Conservation (phyloP, 805 yeast species). For the Yarrowia phangngaensis region DNA sequence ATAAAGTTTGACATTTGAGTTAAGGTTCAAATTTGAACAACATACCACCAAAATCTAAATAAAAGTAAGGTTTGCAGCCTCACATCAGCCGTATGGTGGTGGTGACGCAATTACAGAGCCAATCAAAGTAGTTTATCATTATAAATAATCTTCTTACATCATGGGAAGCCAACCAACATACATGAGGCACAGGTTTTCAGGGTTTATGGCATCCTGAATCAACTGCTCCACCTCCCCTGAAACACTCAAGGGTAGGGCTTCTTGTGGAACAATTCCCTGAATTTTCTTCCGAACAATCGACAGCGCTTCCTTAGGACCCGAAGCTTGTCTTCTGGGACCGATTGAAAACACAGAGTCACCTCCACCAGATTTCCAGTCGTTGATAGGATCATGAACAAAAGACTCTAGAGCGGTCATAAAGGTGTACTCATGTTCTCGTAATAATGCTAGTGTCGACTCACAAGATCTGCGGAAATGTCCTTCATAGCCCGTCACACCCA, state of each 20-base stretch:
- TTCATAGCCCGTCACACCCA: constrained; percentile 83
- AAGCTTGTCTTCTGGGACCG: constrained; percentile 33
- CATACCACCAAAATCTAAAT: too few species aligned
- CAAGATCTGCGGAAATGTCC: constrained; percentile 83
- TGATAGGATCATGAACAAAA: constrained; percentile 85
- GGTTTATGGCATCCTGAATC: constrained; percentile 74
- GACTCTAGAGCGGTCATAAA: constrained; percentile 89
- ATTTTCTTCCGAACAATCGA: constrained; percentile 71
- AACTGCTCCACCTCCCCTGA: constrained; percentile 89
- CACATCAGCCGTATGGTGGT: too few species aligned
- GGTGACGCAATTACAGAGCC: too few species aligned
- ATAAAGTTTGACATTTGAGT: too few species aligned
- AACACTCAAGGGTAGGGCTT: constrained; percentile 82
- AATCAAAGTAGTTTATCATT: too few species aligned
- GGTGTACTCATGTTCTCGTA: constrained; percentile 75
- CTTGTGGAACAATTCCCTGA: constrained; percentile 75
- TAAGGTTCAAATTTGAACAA: too few species aligned
- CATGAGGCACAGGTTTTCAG: constrained; percentile 73
- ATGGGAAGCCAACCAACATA: constrained; percentile 91
- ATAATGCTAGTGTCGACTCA: constrained; percentile 71
- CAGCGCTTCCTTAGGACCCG: constrained; percentile 62
- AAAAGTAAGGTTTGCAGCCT: too few species aligned
- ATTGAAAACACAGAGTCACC: constrained; percentile 23
- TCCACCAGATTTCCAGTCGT: constrained; percentile 60
- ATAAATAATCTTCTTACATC: too few species aligned